Conservation (phyloP, 2,329 filamentous ascomycete genomes). For the Neurospora sp. region DNA sequence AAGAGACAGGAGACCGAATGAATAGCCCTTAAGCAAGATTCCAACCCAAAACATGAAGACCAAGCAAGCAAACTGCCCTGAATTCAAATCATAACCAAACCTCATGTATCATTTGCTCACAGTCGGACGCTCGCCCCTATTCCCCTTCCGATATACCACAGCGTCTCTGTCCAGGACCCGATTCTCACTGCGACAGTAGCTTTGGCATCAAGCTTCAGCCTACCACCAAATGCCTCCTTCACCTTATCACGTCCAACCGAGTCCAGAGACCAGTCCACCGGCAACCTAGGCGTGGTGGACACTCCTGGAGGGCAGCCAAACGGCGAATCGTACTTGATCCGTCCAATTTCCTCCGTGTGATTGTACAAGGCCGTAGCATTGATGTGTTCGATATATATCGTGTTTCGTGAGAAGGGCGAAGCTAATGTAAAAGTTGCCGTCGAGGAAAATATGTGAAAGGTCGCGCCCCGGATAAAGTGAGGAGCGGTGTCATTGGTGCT, state of each 20-base stretch:
- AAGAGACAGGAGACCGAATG: neutral
- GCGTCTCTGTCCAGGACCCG: conserved; percentile 60
- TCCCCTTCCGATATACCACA: conserved; percentile 61
- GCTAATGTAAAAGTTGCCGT: conserved; percentile 75
- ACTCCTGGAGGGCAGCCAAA: conserved; percentile 70
- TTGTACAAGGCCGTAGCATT: conserved; percentile 84
- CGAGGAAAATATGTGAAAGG: conserved; percentile 77
- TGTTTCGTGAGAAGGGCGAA: conserved; percentile 66
- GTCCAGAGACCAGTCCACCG: conserved; percentile 69
- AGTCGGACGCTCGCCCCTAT: conserved; percentile 57
- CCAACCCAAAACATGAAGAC: neutral
- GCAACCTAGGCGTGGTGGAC: conserved; percentile 63
- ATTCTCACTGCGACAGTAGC: conserved; percentile 68
- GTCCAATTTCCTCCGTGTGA: conserved; percentile 64
- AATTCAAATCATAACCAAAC: neutral
- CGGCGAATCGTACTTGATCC: conserved; percentile 62
- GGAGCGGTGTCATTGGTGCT: conserved; percentile 29
- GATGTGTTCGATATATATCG: conserved; percentile 66
- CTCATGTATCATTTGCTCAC: conserved; percentile 20
- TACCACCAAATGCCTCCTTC: conserved; percentile 68
- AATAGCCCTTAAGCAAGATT: neutral
- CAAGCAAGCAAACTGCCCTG: neutral
- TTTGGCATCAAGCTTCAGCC: conserved; percentile 65
- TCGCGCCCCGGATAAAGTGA: conserved; percentile 76
- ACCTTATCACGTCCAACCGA: conserved; percentile 78